These are phyloP conservation scores for Luzula sylvatica DNA, from an alignment of 176 grass and related monocot species.

Conservation along the genomic window DNA sequence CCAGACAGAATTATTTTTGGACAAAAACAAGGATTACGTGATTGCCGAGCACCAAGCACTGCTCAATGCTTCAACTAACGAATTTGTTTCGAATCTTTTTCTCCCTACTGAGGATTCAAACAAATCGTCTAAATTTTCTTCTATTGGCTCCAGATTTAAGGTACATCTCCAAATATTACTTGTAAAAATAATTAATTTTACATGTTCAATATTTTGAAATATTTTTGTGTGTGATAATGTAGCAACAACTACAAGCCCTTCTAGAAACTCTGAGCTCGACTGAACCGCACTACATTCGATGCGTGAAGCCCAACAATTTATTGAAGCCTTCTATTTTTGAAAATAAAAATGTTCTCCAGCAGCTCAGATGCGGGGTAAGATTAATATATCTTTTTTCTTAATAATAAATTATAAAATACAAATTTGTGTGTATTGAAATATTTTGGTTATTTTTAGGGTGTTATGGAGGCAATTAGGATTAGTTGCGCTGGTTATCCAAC, in stretches of 20 bases:
- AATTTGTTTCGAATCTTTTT: conserved; percentile 78
- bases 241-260: conserved; percentile 97
- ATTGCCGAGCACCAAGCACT: conserved; percentile 93
- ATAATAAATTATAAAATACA: neutral
- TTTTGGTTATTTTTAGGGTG: conserved; percentile 51
- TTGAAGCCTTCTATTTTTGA: conserved; percentile 94
- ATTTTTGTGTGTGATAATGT: conserved; percentile 20
- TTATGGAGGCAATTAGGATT: conserved; percentile 98
- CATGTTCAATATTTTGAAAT: conserved; percentile 4
- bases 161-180: conserved; percentile 20
- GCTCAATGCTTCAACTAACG: conserved; percentile 65
- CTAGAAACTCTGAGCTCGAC: conserved; percentile 87
- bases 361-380: conserved; percentile 97
- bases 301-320: conserved; percentile 95
- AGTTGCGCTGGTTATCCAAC: conserved; percentile 97
- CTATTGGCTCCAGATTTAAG: conserved; percentile 95
- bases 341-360: conserved; percentile 89
- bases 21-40: conserved; percentile 99
- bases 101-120: conserved; percentile 65
- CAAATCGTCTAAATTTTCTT: conserved; percentile 99
- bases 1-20: conserved; percentile 86
- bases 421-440: conserved; percentile 22
- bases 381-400: neutral
- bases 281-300: conserved; percentile 96
- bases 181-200: neutral